phyloP scores from a whole-genome alignment of 805 yeast species.

The Kluyveromyces lactis region DNA sequence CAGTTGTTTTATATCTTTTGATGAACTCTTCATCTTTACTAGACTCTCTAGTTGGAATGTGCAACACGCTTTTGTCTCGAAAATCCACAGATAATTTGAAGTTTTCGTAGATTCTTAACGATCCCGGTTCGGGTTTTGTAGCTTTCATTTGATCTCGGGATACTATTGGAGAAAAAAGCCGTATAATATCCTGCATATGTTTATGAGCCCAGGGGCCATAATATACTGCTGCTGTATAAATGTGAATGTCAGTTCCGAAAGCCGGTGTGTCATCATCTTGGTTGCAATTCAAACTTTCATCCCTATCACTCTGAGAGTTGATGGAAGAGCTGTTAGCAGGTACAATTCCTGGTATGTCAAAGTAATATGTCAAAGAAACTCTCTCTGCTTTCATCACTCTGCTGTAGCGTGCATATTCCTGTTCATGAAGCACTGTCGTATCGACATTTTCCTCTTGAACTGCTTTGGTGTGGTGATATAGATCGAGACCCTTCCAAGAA shows the following conservation, averaged over 20 bases:
- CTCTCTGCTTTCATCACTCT: slow-evolving; percentile 54
- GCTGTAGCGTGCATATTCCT: slow-evolving; percentile 80
- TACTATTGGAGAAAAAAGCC: slow-evolving; percentile 57
- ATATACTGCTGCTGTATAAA: slow-evolving; percentile 56
- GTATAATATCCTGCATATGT: slow-evolving; percentile 59
- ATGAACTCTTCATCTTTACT: slow-evolving; percentile 58
- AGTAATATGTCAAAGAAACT: slow-evolving; percentile 50
- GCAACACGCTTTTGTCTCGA: slow-evolving; percentile 55
- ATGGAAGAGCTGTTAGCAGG: slow-evolving; percentile 30
- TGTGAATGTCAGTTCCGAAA: slow-evolving; percentile 50
- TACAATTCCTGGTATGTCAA: slow-evolving; percentile 64
- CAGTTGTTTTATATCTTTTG: slow-evolving; percentile 25
- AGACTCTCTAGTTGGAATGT: slow-evolving; percentile 78
- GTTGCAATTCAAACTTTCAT: slow-evolving; percentile 50
- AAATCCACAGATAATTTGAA: slow-evolving; percentile 49
- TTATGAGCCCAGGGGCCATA: slow-evolving; percentile 97
- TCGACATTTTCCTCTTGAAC: slow-evolving; percentile 26
- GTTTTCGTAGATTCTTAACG: slow-evolving; percentile 45
- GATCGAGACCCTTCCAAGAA: slow-evolving; percentile 70
- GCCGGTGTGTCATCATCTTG: slow-evolving; percentile 47
- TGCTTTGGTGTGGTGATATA: slow-evolving; percentile 41
- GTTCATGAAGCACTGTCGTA: slow-evolving; percentile 28
- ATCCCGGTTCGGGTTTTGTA: slow-evolving; percentile 39
- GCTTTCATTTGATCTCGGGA: slow-evolving; percentile 47
- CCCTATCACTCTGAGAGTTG: slow-evolving; percentile 24